These are phyloP conservation scores for Orbilia ellipsospora DNA, from an alignment of 2,329 filamentous ascomycete species.

Conservation along the genomic window DNA sequence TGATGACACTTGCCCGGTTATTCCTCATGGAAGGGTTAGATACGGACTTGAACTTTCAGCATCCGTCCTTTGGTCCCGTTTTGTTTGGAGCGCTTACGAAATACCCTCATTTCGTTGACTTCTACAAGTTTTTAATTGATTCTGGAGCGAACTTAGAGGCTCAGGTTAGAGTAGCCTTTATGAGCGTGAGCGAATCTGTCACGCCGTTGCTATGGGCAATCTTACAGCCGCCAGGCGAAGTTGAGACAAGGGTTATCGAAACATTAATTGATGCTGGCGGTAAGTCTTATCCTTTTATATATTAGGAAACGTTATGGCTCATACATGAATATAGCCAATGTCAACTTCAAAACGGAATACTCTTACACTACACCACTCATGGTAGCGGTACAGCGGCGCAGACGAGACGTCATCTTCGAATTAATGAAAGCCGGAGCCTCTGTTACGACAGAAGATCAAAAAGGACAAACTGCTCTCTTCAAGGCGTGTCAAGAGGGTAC, in stretches of 20 bases:
- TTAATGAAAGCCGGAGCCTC: slow-evolving; percentile 49
- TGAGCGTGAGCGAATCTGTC: slow-evolving; percentile 43
- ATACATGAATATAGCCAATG: slow-evolving; percentile 27
- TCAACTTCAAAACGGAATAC: slow-evolving; percentile 50
- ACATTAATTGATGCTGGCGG: slow-evolving; percentile 46
- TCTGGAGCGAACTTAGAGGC: slow-evolving; percentile 31
- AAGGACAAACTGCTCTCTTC: slow-evolving; percentile 45
- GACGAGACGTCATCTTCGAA: slow-evolving; percentile 50
- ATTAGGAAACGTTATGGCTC: neutral
- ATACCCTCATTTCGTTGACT: slow-evolving; percentile 42
- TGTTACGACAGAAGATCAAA: slow-evolving; percentile 46
- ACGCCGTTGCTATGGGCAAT: slow-evolving; percentile 49
- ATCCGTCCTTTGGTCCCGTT: slow-evolving; percentile 42
- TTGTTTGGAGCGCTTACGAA: slow-evolving; percentile 45
- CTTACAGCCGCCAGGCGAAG: slow-evolving; percentile 22
- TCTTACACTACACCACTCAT: slow-evolving; percentile 48
- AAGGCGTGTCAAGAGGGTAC: slow-evolving; percentile 43
- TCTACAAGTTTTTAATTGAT: slow-evolving; percentile 38
- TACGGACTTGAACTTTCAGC: slow-evolving; percentile 50
- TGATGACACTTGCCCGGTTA: slow-evolving; percentile 26
- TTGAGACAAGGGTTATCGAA: slow-evolving; percentile 32
- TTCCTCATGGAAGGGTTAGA: slow-evolving; percentile 36
- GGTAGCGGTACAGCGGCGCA: slow-evolving; percentile 42
- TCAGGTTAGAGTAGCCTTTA: slow-evolving; percentile 43
- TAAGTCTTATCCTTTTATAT: slow-evolving; percentile 7